Percentiles rank a stretch among this genome's conserved stretches.
These are phyloP conservation scores for Wickerhamomyces sydowiorum DNA, from an alignment of 805 yeast genomes.

Conservation along the genomic window DNA sequence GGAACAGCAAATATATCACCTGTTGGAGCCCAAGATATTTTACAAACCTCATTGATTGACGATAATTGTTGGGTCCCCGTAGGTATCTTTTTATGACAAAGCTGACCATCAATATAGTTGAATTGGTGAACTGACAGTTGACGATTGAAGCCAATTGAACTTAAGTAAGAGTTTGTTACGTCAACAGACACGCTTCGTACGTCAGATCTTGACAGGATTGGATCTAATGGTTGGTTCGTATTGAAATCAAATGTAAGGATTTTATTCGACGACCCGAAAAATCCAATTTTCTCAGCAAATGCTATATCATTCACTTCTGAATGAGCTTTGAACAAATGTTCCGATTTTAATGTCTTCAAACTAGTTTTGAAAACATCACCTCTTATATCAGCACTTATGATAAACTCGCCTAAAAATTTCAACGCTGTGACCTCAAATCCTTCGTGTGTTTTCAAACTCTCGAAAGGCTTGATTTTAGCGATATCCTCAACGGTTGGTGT, in stretches of 20 bases:
- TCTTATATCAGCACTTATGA: constrained; percentile 11
- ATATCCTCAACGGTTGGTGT: constrained; percentile 5
- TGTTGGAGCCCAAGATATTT: constrained; percentile 66
- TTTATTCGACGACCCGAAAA: constrained; percentile 14
- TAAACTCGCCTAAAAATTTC: background rate
- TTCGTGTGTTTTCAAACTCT: constrained; percentile 1
- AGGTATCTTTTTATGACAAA: constrained; percentile 10
- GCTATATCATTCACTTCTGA: constrained; percentile 15
- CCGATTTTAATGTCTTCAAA: background rate
- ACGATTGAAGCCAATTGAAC: constrained; percentile 20
- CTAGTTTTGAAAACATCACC: constrained; percentile 12
- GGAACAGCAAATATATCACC: constrained; percentile 70
- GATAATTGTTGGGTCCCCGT: constrained; percentile 23
- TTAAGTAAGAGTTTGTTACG: constrained; percentile 16
- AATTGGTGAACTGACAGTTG: constrained; percentile 13
- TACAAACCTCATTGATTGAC: constrained; percentile 35
- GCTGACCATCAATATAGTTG: constrained; percentile 7
- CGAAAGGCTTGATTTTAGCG: constrained; percentile 2
- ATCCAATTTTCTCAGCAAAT: constrained; percentile 2
- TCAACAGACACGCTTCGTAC: constrained; percentile 16
- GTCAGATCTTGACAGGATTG: constrained; percentile 17
- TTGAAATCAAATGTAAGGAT: constrained; percentile 9
- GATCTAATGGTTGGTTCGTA: constrained; percentile 4
- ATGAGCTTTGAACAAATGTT: constrained; percentile 6
- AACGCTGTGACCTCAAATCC: constrained; percentile 6